These are phyloP conservation scores for Amanita exitialis DNA, from an alignment of 768 basidiomycete species.

Conservation along the genomic window DNA sequence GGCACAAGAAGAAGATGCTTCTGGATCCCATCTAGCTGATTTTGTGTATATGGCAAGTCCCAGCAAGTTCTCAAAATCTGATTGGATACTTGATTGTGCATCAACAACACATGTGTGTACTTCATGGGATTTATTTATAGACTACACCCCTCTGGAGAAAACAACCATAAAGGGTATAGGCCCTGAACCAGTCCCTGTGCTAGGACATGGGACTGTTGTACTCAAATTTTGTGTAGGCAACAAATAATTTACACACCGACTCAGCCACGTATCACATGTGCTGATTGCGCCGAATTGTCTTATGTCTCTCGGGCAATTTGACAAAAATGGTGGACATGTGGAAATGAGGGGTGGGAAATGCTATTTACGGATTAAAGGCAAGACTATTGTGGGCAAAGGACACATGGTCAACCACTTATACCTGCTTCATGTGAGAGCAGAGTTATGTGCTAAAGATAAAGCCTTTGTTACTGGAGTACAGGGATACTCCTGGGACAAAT, in stretches of 20 bases:
- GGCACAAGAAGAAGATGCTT: not conserved
- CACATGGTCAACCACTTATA: too few species aligned
- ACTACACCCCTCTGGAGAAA: conserved; percentile 11
- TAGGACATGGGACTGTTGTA: conserved; percentile 12
- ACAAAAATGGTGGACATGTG: not conserved
- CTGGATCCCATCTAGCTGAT: not conserved
- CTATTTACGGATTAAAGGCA: too few species aligned
- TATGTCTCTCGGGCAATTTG: conserved; percentile 13
- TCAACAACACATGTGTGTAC: conserved; percentile 19
- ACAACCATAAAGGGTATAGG: conserved; percentile 12
- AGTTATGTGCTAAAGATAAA: too few species aligned
- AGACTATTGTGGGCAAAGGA: too few species aligned
- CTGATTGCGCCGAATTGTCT: conserved; percentile 15
- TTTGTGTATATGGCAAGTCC: not conserved
- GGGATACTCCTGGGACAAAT: too few species aligned
- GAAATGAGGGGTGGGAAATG: not conserved
- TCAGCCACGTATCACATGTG: conserved; percentile 13
- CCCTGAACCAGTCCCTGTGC: not conserved
- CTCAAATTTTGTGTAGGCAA: conserved; percentile 12
- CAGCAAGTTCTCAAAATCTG: conserved; percentile 7
- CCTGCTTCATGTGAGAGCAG: too few species aligned
- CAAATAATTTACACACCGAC: conserved; percentile 8
- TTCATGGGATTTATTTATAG: conserved; percentile 11
- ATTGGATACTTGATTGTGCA: conserved; percentile 17
- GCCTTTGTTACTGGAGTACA: too few species aligned